Evolutionary conservation across 306 rosid genomes (phyloP).

Genomic region (Malus asiatica): DNA sequence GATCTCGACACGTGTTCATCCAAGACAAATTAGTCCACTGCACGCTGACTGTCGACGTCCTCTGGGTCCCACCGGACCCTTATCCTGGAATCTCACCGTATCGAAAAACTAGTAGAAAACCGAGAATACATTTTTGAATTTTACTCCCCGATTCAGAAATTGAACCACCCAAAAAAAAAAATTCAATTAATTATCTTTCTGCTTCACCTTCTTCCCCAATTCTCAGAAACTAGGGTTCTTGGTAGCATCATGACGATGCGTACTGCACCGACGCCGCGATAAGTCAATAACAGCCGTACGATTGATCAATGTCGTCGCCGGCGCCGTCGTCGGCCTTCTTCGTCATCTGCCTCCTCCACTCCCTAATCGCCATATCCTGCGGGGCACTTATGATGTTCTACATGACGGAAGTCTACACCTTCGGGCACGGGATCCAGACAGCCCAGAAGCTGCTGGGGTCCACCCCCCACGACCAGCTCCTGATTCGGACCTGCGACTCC

Average conservation of each 20-base stretch:
- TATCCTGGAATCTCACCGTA: conserved; percentile 8
- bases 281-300: neutral
- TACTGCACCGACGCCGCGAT: neutral
- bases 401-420: conserved; percentile 73
- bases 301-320: neutral
- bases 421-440: conserved; percentile 64
- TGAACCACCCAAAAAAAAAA: neutral
- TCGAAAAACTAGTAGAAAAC: neutral
- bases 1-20: neutral
- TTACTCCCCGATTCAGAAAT: neutral
- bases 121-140: neutral
- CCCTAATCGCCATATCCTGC: conserved; percentile 48
- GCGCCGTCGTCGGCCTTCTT: conserved; percentile 62
- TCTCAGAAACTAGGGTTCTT: conserved; percentile 22
- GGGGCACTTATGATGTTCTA: conserved; percentile 93
- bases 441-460: conserved; percentile 82
- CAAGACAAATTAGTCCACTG: neutral
- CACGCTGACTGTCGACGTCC: neutral
- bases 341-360: conserved; percentile 75
- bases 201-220: neutral
- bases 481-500: conserved; percentile 86
- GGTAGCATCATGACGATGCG: neutral
- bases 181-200: neutral
- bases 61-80: conserved; percentile 11
- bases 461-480: conserved; percentile 85